phyloP scores from a whole-genome alignment of 352 stramenopile species.

The Phytophthora cactorum region DNA sequence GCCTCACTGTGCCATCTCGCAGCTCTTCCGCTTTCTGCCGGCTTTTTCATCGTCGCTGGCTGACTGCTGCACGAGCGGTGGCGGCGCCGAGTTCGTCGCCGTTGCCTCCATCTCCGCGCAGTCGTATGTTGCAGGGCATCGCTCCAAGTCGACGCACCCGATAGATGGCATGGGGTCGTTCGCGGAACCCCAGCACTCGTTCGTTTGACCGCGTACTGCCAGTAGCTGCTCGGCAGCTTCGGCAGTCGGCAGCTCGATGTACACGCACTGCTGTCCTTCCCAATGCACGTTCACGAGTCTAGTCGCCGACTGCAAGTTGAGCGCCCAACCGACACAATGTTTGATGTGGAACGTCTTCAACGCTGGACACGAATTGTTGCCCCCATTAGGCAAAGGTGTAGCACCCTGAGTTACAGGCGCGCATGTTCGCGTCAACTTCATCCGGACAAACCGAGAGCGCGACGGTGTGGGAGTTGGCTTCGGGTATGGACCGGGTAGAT shows the following conservation, averaged over 20 bases:
- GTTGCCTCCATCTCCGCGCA: conserved; percentile 35
- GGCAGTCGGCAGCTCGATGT: conserved; percentile 51
- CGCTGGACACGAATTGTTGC: conserved; percentile 29
- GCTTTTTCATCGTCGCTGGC: conserved; percentile 38
- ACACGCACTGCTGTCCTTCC: conserved; percentile 57
- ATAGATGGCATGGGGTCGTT: conserved; percentile 71
- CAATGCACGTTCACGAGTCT: conserved; percentile 56
- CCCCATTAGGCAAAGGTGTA: conserved; percentile 19
- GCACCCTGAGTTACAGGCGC: conserved; percentile 15
- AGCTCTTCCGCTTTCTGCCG: conserved; percentile 44
- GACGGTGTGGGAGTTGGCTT: conserved; percentile 50
- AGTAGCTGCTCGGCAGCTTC: conserved; percentile 50
- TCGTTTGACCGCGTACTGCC: conserved; percentile 35
- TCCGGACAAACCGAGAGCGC: conserved; percentile 57
- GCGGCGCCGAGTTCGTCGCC: conserved; percentile 33
- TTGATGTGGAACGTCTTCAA: conserved; percentile 83
- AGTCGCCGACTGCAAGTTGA: conserved; percentile 51
- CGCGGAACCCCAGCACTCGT: conserved; percentile 40
- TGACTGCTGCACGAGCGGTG: conserved; percentile 20
- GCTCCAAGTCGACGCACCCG: conserved; percentile 63
- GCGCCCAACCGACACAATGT: conserved; percentile 60
- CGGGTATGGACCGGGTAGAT: conserved; percentile 54
- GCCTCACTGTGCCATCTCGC: conserved; percentile 36
- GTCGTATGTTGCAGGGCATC: conserved; percentile 36
- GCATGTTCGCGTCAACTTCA: conserved; percentile 62